Conservation (phyloP, 257 asterid species). For the Solanum sparsipilum region DNA sequence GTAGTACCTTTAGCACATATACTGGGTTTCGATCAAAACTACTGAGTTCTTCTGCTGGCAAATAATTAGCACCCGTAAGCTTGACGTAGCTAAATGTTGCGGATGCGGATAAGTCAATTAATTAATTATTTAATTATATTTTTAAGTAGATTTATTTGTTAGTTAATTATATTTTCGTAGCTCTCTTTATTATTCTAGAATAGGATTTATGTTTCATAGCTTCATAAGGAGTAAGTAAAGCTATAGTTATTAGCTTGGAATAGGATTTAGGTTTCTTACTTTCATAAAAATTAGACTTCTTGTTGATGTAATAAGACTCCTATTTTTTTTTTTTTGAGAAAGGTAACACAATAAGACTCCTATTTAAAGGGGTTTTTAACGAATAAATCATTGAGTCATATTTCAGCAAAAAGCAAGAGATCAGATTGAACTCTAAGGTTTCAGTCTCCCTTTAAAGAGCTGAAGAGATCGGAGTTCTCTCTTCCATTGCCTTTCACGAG, state of each 20-base stretch:
- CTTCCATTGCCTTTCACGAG: neutral
- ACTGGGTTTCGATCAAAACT: neutral
- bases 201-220: neutral
- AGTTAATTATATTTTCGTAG: neutral
- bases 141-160: neutral
- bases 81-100: neutral
- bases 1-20: neutral
- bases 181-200: neutral
- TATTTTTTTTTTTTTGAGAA: too few relatives aligned
- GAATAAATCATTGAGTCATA: neutral
- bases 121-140: too few relatives aligned
- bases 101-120: neutral
- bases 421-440: neutral
- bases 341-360: neutral
- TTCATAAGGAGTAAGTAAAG: neutral
- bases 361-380: neutral
- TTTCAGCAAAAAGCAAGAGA: neutral
- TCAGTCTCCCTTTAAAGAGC: neutral
- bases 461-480: neutral
- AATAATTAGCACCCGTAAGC: neutral
- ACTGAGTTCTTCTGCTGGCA: neutral
- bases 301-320: neutral
- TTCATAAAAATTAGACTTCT: neutral
- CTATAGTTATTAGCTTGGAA: neutral
- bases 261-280: neutral